A percentile compares a stretch with the other conserved stretches of the same genome.
Conservation (phyloP, 1,284 basidiomycete genomes). For the Cystobasidiaceae sp. region DNA sequence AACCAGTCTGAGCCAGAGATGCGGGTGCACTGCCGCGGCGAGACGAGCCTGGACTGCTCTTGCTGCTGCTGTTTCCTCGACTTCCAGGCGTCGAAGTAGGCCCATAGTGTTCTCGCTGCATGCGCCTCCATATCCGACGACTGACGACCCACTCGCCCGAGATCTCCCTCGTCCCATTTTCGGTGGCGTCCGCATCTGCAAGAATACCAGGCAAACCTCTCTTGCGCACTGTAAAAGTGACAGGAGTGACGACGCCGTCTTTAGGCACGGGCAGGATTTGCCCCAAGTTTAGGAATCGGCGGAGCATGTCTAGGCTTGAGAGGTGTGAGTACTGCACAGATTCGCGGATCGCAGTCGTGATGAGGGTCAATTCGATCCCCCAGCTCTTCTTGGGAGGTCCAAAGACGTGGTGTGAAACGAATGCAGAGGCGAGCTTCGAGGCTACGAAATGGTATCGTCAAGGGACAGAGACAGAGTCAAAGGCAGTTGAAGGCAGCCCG, state of each 20-base stretch:
- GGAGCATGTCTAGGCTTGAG: slow-evolving; percentile 63
- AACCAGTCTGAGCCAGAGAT: not conserved
- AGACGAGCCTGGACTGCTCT: no score
- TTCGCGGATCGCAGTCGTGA: slow-evolving; percentile 75
- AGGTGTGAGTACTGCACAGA: slow-evolving; percentile 75
- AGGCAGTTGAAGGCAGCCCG: no score
- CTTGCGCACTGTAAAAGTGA: slow-evolving; percentile 77
- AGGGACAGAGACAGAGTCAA: not conserved
- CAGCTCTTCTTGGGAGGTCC: slow-evolving; percentile 48
- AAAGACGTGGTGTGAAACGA: slow-evolving; percentile 63
- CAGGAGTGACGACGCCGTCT: slow-evolving; percentile 90
- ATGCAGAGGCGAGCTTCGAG: slow-evolving; percentile 49
- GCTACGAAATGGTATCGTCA: slow-evolving; percentile 9
- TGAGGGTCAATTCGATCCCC: slow-evolving; percentile 47
- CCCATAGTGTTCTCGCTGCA: slow-evolving; percentile 70
- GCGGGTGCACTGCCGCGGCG: not conserved
- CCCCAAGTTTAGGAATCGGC: slow-evolving; percentile 31
- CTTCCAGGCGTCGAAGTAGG: not conserved
- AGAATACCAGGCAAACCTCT: slow-evolving; percentile 72
- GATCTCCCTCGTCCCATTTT: slow-evolving; percentile 70
- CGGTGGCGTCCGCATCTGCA: slow-evolving; percentile 64
- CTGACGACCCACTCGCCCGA: slow-evolving; percentile 96
- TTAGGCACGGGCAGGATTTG: slow-evolving; percentile 71
- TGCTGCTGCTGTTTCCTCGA: no score
- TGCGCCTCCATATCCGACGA: slow-evolving; percentile 76